Evolutionary conservation across 2,329 filamentous ascomycete species (phyloP), one percentile per base, ranked within the genome.

Genomic region (Xylariaceae sp.): DNA sequence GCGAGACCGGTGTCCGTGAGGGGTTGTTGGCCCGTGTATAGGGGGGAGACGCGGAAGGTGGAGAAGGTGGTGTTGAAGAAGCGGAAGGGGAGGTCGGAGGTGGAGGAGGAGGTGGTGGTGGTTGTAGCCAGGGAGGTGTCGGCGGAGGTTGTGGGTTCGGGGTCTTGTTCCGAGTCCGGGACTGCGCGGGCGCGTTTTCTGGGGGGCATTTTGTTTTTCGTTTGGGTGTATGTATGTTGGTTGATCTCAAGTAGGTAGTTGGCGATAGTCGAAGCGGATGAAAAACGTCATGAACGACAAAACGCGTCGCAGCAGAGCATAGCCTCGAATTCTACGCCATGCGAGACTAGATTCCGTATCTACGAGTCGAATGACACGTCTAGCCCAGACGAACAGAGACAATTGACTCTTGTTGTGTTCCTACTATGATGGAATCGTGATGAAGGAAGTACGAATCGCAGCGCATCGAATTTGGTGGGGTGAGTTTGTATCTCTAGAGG

Each of bases 41-140:
- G 73, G 1, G 82, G 81, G 0, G 82, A 84, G 2, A 78, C 76
- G 51, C 81, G 80, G 65, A 84, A 78, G 4, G 79, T 79, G 2
- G 82, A 81, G 63, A 84, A 85, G 11, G 82, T 84, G 0, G 80
- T 84, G 72, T 83, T 81, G 74, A 82, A 83, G 69, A 86, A 80
- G 2, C 77, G 76, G 23, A 75, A 60, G 3, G 18, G 8, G 37
- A 5, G 49, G 34, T 2, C 44, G 23, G 23, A 5, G 23, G 4
- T 30, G 23, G 23, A 30, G 23, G 23, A 30, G 4, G 23, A 5
- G 4, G 23, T 4, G 3, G 23, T 30, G 23, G 23, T 30, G 23
- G 23, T 18, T 18, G 17, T 30, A 1, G 3, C 1, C 4, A 30
- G 23, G 23, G 23, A 30, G 23, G 23, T 39, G 30, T 56, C 37